phyloP scores from a whole-genome alignment of 148 eudicot species.

The Amaranthus palmeri region DNA sequence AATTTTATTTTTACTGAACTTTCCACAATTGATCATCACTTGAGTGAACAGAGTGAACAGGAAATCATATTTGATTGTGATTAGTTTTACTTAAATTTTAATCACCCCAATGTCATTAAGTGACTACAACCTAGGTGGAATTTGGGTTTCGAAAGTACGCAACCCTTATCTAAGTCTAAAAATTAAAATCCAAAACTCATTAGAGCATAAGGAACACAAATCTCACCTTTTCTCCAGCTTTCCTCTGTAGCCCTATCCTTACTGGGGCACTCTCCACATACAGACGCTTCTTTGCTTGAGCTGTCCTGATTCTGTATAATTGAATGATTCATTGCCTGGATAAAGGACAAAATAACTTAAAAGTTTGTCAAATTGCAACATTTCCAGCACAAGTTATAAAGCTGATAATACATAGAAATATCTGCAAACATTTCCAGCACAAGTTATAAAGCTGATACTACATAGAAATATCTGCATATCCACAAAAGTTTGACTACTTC shows the following conservation, averaged over 20 bases:
- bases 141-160: no score
- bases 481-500: slow-evolving; percentile 9
- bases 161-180: no score
- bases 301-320: neutral
- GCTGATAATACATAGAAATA: slow-evolving; percentile 2
- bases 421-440: neutral
- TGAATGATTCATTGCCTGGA: slow-evolving; percentile 20
- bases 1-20: neutral
- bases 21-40: slow-evolving; percentile 8
- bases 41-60: slow-evolving; percentile 13
- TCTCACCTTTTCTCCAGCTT: slow-evolving; percentile 24
- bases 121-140: no score
- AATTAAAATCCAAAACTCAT: neutral
- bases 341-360: neutral
- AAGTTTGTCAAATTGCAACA: neutral
- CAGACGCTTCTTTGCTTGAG: slow-evolving; percentile 11
- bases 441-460: slow-evolving; percentile 6
- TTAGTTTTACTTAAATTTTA: no score
- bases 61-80: neutral
- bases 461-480: neutral
- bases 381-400: slow-evolving; percentile 4
- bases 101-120: no score
- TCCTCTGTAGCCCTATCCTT: slow-evolving; percentile 22
- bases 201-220: slow-evolving; percentile 1
- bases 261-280: slow-evolving; percentile 10